Conservation (phyloP, 352 stramenopile genomes). For the Phytophthora capsici region DNA sequence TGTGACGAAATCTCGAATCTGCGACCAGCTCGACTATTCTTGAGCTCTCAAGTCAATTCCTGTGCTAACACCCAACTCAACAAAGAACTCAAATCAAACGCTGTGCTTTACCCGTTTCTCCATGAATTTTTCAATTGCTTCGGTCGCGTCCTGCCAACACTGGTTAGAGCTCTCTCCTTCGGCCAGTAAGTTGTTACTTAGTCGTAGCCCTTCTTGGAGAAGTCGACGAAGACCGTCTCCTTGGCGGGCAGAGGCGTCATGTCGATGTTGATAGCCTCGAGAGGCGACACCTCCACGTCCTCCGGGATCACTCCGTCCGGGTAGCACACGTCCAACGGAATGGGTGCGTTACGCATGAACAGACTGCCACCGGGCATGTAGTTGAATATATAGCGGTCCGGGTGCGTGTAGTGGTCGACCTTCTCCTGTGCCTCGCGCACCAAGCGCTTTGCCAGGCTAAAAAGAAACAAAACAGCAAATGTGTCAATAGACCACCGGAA, state of each 20-base stretch:
- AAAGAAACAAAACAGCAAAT: constrained; percentile 3
- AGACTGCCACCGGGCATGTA: constrained; percentile 98
- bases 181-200: constrained; percentile 37
- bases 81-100: constrained; percentile 11
- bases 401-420: constrained; percentile 94
- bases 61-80: neutral
- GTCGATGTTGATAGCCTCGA: constrained; percentile 89
- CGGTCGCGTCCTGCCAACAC: constrained; percentile 11
- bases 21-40: constrained; percentile 74
- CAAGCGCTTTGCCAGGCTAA: constrained; percentile 77
- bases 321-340: constrained; percentile 94
- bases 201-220: constrained; percentile 89
- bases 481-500: constrained; percentile 44
- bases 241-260: constrained; percentile 83
- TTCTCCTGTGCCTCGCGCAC: constrained; percentile 94
- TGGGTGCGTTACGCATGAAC: constrained; percentile 99
- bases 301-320: constrained; percentile 87
- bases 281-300: constrained; percentile 82
- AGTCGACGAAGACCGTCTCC: constrained; percentile 83
- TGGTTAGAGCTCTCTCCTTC: neutral
- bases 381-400: constrained; percentile 96
- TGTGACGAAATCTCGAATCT: constrained; percentile 83
- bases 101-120: constrained; percentile 31
- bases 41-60: constrained; percentile 23
- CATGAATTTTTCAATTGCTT: constrained; percentile 36